Conservation (phyloP, 140 eudicot genomes). For the Anethum foeniculum region DNA sequence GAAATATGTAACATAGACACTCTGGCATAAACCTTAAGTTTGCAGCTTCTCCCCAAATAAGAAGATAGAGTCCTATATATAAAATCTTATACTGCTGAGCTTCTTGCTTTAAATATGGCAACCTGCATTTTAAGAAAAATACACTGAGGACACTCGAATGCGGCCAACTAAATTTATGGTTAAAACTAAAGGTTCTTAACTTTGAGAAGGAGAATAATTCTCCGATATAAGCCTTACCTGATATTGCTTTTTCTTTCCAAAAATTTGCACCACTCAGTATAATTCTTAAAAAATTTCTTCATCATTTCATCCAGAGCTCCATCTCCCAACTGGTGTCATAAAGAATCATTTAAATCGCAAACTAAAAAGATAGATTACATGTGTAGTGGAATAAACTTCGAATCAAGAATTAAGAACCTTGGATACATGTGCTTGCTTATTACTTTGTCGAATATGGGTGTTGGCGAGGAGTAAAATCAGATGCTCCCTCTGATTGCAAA, state of each 20-base stretch:
- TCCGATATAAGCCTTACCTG: constrained; percentile 27
- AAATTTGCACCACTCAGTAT: constrained; percentile 95
- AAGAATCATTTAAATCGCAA: constrained; percentile 9
- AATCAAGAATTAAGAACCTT: constrained; percentile 40
- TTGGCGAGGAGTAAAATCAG: constrained; percentile 81
- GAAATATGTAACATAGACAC: constrained; percentile 90
- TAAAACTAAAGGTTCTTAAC: not conserved
- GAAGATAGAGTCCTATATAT: constrained; percentile 87
- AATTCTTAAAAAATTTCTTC: constrained; percentile 93
- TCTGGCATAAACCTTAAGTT: constrained; percentile 97
- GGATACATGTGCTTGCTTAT: constrained; percentile 35
- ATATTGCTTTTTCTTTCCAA: constrained; percentile 66
- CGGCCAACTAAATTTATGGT: not conserved
- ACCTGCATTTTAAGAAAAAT: constrained; percentile 36
- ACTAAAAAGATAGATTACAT: not conserved
- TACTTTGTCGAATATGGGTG: constrained; percentile 53
- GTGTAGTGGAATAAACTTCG: not conserved
- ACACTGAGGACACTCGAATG: not conserved
- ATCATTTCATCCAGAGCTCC: constrained; percentile 71
- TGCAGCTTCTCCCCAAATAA: constrained; percentile 99
- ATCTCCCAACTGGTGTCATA: constrained; percentile 57
- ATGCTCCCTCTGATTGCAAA: constrained; percentile 93
- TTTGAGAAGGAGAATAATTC: not conserved
- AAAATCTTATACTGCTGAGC: constrained; percentile 84
- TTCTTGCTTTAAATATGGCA: constrained; percentile 73